These are phyloP conservation scores for Brassica rapa DNA, from an alignment of 345 rosid genomes.

Conservation along the genomic window DNA sequence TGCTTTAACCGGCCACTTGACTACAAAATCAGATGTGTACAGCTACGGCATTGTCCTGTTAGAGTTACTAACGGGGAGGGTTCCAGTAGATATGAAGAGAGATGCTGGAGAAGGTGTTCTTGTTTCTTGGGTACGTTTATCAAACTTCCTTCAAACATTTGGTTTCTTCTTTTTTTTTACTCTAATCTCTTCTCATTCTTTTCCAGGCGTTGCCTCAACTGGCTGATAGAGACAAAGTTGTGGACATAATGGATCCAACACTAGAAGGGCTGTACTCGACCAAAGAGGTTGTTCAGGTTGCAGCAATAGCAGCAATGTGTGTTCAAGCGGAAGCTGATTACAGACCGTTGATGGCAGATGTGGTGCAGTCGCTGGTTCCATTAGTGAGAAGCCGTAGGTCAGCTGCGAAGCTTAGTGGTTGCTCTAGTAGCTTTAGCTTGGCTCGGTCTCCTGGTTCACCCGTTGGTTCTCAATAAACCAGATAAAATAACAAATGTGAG, in stretches of 20 bases:
- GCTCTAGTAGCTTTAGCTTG: constrained; percentile 55
- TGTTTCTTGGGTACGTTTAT: constrained; percentile 65
- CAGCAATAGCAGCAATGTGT: constrained; percentile 96
- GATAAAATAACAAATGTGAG: constrained; percentile 31
- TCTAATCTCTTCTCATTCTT: too few species aligned
- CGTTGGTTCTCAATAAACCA: constrained; percentile 40
- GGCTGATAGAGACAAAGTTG: constrained; percentile 79
- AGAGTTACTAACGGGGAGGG: constrained; percentile 87
- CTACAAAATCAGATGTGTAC: constrained; percentile 96
- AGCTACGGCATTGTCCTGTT: constrained; percentile 89
- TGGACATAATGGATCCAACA: constrained; percentile 82
- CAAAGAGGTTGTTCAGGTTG: constrained; percentile 88
- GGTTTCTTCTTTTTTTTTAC: too few species aligned
- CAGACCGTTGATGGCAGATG: constrained; percentile 94
- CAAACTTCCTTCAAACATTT: background rate
- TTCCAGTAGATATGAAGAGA: constrained; percentile 84
- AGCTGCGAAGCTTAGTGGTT: constrained; percentile 54
- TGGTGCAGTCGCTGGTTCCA: constrained; percentile 84
- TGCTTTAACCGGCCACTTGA: constrained; percentile 89
- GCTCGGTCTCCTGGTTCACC: constrained; percentile 51
- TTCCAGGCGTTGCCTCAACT: constrained; percentile 65
- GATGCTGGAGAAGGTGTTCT: constrained; percentile 84
- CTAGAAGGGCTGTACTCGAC: constrained; percentile 75
- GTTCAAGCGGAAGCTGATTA: constrained; percentile 90
- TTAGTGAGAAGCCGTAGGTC: constrained; percentile 67